Percentiles rank a stretch among this genome's conserved stretches.
phyloP scores from a whole-genome alignment of 2,329 filamentous ascomycete genomes.

The Dactylellina cionopaga region DNA sequence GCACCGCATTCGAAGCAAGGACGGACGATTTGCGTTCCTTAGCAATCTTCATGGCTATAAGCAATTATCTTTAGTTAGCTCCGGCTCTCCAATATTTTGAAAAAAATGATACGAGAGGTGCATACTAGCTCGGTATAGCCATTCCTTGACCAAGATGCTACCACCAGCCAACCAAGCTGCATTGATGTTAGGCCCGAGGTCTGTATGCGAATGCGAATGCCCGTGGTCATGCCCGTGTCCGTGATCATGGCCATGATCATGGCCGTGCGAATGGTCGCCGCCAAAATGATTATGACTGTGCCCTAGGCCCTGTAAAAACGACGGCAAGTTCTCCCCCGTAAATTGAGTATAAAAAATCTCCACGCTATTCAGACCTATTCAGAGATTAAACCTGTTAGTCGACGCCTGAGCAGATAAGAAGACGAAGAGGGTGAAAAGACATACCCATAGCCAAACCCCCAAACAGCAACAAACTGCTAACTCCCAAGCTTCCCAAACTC shows the following conservation, averaged over 20 bases:
- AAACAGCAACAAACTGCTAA: slow-evolving; percentile 87
- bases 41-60: slow-evolving; percentile 81
- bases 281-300: slow-evolving; percentile 60
- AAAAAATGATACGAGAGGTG: not conserved
- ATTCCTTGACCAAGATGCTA: slow-evolving; percentile 93
- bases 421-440: slow-evolving; percentile 6
- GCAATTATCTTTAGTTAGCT: not conserved
- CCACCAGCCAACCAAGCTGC: slow-evolving; percentile 93
- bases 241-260: slow-evolving; percentile 63
- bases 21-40: slow-evolving; percentile 94
- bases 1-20: slow-evolving; percentile 92
- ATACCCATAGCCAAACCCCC: slow-evolving; percentile 84
- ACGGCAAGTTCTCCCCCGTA: slow-evolving; percentile 72
- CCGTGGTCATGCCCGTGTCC: slow-evolving; percentile 67
- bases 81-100: slow-evolving; percentile 44
- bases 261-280: slow-evolving; percentile 68
- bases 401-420: not conserved
- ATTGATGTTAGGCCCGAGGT: slow-evolving; percentile 82
- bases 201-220: slow-evolving; percentile 73
- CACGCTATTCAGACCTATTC: slow-evolving; percentile 34
- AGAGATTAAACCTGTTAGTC: not conserved
- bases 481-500: slow-evolving; percentile 89
- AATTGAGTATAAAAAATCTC: slow-evolving; percentile 73
- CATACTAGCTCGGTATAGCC: slow-evolving; percentile 95
- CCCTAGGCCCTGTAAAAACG: slow-evolving; percentile 61